Conservation (phyloP, 2,329 filamentous ascomycete genomes). For the Curvularia sp. region DNA sequence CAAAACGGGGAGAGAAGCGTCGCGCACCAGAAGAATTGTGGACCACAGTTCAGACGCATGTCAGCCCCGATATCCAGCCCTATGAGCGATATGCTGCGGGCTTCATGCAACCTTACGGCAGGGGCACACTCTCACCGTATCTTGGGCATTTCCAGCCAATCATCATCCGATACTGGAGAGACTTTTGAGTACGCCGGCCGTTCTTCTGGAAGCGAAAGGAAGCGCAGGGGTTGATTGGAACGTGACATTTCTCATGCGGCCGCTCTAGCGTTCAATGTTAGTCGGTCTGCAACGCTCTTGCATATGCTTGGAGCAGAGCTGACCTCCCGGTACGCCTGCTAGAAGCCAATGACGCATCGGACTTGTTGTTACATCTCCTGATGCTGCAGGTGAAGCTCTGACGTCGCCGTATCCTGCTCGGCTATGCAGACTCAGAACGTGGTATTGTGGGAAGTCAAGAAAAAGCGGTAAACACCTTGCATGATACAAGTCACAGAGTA, state of each 20-base stretch:
- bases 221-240: constrained; percentile 8
- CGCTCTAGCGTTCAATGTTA: background rate
- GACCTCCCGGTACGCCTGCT: constrained; percentile 1
- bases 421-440: background rate
- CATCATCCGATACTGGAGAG: background rate
- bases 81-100: constrained; percentile 23
- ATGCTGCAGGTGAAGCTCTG: constrained; percentile 1
- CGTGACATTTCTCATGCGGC: background rate
- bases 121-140: constrained; percentile 37
- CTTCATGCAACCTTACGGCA: constrained; percentile 22
- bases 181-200: background rate
- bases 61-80: constrained; percentile 36
- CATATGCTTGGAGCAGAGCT: constrained; percentile 4
- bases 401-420: background rate
- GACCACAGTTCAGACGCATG: constrained; percentile 7
- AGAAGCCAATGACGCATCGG: background rate
- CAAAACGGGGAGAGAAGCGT: constrained; percentile 2
- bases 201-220: background rate
- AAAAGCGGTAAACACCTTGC: constrained; percentile 13
- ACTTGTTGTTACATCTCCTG: constrained; percentile 3
- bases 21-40: background rate
- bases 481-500: background rate
- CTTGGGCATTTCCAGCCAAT: constrained; percentile 9
- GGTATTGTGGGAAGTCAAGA: background rate
- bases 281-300: constrained; percentile 2